Base-by-base conservation (phyloP, 805 yeast genomes). In the Isabelozyma rhagii region DNA sequence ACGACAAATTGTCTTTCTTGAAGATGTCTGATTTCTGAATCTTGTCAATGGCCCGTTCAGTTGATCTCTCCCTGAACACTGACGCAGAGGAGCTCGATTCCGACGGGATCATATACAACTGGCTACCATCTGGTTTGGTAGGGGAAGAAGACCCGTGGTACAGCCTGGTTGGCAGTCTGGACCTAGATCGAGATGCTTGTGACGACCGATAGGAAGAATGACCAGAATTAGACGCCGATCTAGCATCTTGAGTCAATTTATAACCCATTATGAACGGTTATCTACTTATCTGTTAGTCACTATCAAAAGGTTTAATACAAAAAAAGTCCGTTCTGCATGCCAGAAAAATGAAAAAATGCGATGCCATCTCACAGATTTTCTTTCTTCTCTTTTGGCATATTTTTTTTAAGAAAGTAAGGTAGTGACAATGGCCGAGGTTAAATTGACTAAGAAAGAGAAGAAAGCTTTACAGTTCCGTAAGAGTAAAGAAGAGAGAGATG, bases 361-460 rank as follows among this genome's bases (percentile, higher is more conserved):
- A 39, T 39, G 18, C 18, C 41, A 39, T 39, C 17, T 13, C n/a
- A 39, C 14, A 11, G 2, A 15, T 34, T 13, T 13, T 39, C 41
- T 11, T 8, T 39, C 11, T n/a, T 11, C 17, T 28, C 38, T 43
- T 43, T 43, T 43, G 45, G 31, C 27, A 17, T 13, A 18, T 25
- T 21, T 14, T 21, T 21, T 21, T 15, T 21, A 2, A 34, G 39
- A 34, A 34, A 34, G 5, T 3, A 39, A 14, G 7, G 8, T 11
- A 9, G 28, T 1, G 15, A 13, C 4, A 41, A 18, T 41, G 43
- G 10, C 43, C 28, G 28, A 62, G 61, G 66, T 58, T 44, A 83
- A 82, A 61, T 69, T 84, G 27, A 80, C 85, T n/a, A 84, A 84
- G 71, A 84, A 83, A 59, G 83, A 85, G 63, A 72, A 72, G 49